Evolutionary conservation across 805 yeast species (phyloP), one percentile per base, ranked within the genome.

Genomic region (Wickerhamiella galacta): DNA sequence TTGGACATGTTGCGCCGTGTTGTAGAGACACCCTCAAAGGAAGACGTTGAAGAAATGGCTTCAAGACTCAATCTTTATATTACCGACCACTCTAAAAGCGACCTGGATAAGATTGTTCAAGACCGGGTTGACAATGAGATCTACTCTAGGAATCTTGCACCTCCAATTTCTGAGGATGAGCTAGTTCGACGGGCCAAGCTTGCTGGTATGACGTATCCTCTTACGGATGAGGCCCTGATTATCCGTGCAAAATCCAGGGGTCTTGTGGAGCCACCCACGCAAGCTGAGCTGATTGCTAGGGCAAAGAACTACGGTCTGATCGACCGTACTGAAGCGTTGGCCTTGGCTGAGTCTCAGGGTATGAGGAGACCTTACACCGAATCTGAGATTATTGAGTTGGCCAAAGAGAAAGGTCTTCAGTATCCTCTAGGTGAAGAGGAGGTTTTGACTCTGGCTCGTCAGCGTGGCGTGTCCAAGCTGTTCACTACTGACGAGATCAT

Each of bases 351-450:
- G 15, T 41, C 43, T 8, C 19, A 28, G 20, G 23, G 12, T n/a
- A n/a, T n/a, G n/a, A n/a, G n/a, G n/a, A n/a, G n/a, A n/a, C n/a
- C n/a, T n/a, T n/a, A 9, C 18, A 47, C 61, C 6, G 85, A 78
- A 4, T 90, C 79, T 46, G 40, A 36, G 9, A 25, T 42, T 4
- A 17, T 11, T 3, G 19, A 38, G 12, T 45, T 43, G 24, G 57
- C 55, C 43, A 34, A 37, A 6, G 37, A 28, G 1, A 27, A 42
- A 6, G 43, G 51, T 3, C 37, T 52, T n/a, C 41, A 43, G 2
- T 35, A 34, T 19, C 30, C 30, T 2, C 27, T 21, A 3, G 10
- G 10, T 8, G 33, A 31, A 8, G 34, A 21, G 16, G 34, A 34
- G 30, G 28, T 12, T 39, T 30, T 21, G 52, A 51, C 14, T 35